A percentile compares a stretch with the other conserved stretches of the same genome.
These are phyloP conservation scores for Phytophthora meadii DNA, from an alignment of 352 stramenopile genomes.

Conservation along the genomic window DNA sequence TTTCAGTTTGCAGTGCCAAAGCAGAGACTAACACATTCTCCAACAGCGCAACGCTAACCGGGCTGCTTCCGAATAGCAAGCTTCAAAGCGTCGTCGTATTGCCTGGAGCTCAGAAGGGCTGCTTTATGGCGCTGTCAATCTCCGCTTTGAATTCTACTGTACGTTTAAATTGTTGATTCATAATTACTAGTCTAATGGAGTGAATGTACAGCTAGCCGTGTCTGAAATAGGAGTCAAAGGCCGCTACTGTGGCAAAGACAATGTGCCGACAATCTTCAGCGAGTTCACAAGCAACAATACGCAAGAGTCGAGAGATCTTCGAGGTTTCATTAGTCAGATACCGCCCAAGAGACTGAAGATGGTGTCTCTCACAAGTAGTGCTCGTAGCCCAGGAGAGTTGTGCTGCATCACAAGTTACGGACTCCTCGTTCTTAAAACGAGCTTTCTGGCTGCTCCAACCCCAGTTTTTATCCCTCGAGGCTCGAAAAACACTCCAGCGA, in stretches of 20 bases:
- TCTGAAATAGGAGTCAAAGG: constrained; percentile 72
- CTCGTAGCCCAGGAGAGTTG: constrained; percentile 40
- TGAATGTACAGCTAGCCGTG: constrained; percentile 39
- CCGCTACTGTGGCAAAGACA: constrained; percentile 56
- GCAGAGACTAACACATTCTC: constrained; percentile 12
- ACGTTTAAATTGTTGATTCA: neutral
- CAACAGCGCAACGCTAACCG: constrained; percentile 41
- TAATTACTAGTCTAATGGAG: neutral
- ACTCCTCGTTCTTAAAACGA: constrained; percentile 50
- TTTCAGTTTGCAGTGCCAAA: neutral
- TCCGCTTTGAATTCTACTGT: constrained; percentile 48
- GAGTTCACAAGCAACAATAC: constrained; percentile 56
- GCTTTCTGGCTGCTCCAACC: constrained; percentile 38
- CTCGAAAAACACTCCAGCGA: constrained; percentile 46
- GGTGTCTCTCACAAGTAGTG: constrained; percentile 47
- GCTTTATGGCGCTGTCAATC: constrained; percentile 56
- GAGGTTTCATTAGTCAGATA: constrained; percentile 35
- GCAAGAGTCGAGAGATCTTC: constrained; percentile 62
- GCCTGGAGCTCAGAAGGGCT: constrained; percentile 49
- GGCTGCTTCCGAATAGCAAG: constrained; percentile 61
- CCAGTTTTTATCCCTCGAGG: constrained; percentile 53
- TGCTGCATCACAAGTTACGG: constrained; percentile 70
- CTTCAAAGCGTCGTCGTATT: constrained; percentile 54
- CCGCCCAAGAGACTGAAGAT: constrained; percentile 67
- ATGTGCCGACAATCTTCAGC: constrained; percentile 56